A percentile compares a stretch with the other conserved stretches of the same genome.
phyloP scores from a whole-genome alignment of 371 early-diverging fungal genomes.

The Mucor indicus region DNA sequence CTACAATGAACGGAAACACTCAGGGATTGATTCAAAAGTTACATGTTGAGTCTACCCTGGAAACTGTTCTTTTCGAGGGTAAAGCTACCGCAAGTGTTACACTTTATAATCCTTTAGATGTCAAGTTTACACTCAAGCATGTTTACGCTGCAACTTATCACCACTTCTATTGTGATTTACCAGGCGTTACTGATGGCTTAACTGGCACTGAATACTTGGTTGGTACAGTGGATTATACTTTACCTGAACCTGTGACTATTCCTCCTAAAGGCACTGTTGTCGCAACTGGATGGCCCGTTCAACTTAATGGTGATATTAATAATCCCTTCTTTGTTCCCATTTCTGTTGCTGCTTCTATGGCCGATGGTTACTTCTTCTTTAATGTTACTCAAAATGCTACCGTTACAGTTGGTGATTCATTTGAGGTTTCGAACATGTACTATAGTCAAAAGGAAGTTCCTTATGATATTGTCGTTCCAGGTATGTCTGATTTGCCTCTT shows the following conservation, averaged over 20 bases:
- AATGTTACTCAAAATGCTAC: constrained; percentile 22
- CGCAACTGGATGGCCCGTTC: constrained; percentile 11
- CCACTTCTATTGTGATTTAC: neutral
- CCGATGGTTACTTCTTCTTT: constrained; percentile 3
- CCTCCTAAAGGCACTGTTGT: constrained; percentile 6
- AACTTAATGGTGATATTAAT: no score
- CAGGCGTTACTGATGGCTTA: neutral
- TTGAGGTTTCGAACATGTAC: constrained; percentile 17
- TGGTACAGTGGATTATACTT: constrained; percentile 17
- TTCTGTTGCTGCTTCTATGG: constrained; percentile 5
- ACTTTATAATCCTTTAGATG: constrained; percentile 47
- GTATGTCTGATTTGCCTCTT: neutral
- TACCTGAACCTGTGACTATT: constrained; percentile 16
- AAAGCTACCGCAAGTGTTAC: constrained; percentile 26
- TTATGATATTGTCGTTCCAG: constrained; percentile 5
- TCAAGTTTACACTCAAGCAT: constrained; percentile 27
- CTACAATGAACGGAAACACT: constrained; percentile 45
- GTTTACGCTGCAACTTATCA: constrained; percentile 23
- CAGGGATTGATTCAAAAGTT: constrained; percentile 32
- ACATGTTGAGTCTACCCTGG: constrained; percentile 4
- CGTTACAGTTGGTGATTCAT: constrained; percentile 23
- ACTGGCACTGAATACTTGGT: constrained; percentile 4
- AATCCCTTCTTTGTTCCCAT: neutral
- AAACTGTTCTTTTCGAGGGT: neutral
- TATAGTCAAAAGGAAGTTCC: constrained; percentile 32